Conservation (phyloP, 306 rosid species). For the Fragaria vesca region DNA sequence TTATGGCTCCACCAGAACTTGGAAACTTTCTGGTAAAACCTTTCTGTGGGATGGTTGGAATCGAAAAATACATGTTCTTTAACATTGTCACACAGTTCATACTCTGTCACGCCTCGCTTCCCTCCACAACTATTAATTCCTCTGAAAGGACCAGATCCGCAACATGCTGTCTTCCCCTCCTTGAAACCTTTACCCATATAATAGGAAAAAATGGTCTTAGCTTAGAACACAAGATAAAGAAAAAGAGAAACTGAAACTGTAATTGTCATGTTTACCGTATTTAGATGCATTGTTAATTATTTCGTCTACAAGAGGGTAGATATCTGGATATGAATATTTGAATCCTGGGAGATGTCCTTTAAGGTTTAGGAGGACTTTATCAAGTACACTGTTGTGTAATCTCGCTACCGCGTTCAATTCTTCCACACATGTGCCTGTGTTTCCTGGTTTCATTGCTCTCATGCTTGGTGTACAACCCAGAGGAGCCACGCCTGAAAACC, state of each 20-base stretch:
- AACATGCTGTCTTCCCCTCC: slow-evolving; percentile 32
- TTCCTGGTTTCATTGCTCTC: slow-evolving; percentile 4
- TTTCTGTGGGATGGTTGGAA: slow-evolving; percentile 43
- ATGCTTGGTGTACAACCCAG: slow-evolving; percentile 19
- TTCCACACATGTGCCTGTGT: slow-evolving; percentile 19
- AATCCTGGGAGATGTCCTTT: slow-evolving; percentile 31
- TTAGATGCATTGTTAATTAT: slow-evolving; percentile 27
- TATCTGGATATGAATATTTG: slow-evolving; percentile 26
- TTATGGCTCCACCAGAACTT: slow-evolving; percentile 37
- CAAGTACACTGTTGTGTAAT: slow-evolving; percentile 26
- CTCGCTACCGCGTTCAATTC: slow-evolving; percentile 12
- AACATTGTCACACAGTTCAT: slow-evolving; percentile 40
- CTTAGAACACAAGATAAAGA: neutral
- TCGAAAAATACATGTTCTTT: slow-evolving; percentile 46
- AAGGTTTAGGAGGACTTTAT: slow-evolving; percentile 17
- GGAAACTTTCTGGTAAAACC: slow-evolving; percentile 32
- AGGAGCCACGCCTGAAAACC: slow-evolving; percentile 22
- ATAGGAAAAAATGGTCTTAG: neutral
- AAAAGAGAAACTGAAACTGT: neutral
- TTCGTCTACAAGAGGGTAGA: slow-evolving; percentile 7
- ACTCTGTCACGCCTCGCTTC: slow-evolving; percentile 38
- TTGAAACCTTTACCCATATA: slow-evolving; percentile 26
- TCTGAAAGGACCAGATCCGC: slow-evolving; percentile 35
- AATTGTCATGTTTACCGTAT: slow-evolving; percentile 18
- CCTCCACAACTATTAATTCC: slow-evolving; percentile 35